These are phyloP conservation scores for Triglochin maritima DNA, from an alignment of 106 monocot species.

Conservation along the genomic window DNA sequence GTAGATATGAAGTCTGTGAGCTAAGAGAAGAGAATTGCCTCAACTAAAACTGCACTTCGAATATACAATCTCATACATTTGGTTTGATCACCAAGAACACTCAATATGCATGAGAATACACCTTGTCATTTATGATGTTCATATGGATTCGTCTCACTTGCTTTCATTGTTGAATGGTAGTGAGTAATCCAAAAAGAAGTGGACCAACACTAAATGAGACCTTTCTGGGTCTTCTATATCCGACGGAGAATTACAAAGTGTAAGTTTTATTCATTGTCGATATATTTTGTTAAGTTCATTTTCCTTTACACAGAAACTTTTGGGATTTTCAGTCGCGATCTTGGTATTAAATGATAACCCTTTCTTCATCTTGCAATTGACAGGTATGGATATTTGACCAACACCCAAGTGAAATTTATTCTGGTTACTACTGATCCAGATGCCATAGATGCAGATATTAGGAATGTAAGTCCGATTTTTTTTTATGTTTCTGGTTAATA, in stretches of 20 bases:
- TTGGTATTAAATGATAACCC: no score
- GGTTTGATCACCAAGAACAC: no score
- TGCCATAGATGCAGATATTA: slow-evolving; percentile 76
- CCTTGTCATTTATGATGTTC: no score
- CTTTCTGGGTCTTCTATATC: slow-evolving; percentile 90
- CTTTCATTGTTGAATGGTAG: slow-evolving; percentile 15
- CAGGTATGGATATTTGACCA: slow-evolving; percentile 96
- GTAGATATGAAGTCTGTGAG: no score
- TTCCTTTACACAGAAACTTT: no score
- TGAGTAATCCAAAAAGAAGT: slow-evolving; percentile 85
- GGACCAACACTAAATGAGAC: slow-evolving; percentile 86
- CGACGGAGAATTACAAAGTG: slow-evolving; percentile 95
- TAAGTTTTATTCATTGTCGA: slow-evolving; percentile 20
- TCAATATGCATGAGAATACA: no score
- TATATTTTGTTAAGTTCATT: not conserved
- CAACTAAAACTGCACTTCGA: no score
- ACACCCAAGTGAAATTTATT: slow-evolving; percentile 94
- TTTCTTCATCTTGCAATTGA: not conserved
- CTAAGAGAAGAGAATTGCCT: no score
- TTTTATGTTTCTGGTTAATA: not conserved
- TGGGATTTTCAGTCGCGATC: no score
- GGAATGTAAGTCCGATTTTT: slow-evolving; percentile 55
- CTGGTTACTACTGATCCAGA: slow-evolving; percentile 85
- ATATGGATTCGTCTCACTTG: no score
- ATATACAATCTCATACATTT: no score